Evolutionary conservation across 306 rosid species (phyloP).

Genomic region (Pterocarpus macrocarpus): DNA sequence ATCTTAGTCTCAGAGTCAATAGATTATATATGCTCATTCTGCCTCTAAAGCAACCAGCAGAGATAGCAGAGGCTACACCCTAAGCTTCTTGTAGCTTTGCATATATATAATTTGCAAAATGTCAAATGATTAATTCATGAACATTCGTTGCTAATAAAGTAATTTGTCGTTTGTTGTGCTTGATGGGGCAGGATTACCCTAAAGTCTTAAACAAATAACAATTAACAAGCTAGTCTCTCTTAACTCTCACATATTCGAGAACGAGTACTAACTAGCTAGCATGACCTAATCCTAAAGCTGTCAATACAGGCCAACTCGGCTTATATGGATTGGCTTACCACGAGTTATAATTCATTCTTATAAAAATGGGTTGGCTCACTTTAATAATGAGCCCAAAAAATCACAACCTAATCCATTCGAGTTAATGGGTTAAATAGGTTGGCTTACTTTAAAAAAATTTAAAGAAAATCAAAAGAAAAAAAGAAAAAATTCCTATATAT

Average conservation of each 20-base stretch:
- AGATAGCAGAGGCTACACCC: neutral
- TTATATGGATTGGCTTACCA: too few relatives aligned
- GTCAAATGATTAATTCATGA: neutral
- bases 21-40: conserved; percentile 38
- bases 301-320: too few relatives aligned
- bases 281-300: neutral
- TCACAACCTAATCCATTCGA: too few relatives aligned
- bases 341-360: too few relatives aligned
- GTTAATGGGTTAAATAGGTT: too few relatives aligned
- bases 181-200: neutral
- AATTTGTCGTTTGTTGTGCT: too few relatives aligned
- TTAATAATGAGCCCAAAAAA: too few relatives aligned
- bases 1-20: conserved; percentile 31
- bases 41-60: conserved; percentile 40
- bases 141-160: neutral
- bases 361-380: too few relatives aligned
- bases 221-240: neutral
- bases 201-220: neutral
- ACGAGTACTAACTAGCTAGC: neutral
- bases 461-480: too few relatives aligned
- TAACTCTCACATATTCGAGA: neutral
- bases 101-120: neutral
- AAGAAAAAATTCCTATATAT: too few relatives aligned
- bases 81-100: neutral
- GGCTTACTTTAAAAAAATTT: too few relatives aligned